phyloP scores from a whole-genome alignment of 139 green algal species.

The Pseudopediastrum boryanum region DNA sequence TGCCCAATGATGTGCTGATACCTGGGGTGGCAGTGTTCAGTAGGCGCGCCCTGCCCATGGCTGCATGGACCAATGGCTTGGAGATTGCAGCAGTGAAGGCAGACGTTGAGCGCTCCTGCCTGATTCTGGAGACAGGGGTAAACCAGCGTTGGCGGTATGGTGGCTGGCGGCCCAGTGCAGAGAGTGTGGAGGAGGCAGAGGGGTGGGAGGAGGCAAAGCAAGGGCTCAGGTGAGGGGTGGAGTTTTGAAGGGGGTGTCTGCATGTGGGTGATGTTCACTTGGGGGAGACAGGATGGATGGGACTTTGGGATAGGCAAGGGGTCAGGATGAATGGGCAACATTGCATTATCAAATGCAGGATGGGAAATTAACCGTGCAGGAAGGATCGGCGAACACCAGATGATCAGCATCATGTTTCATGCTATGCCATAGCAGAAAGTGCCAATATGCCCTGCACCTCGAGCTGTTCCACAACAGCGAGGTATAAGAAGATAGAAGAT shows the following conservation, averaged over 20 bases:
- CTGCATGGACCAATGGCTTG: slow-evolving; percentile 94
- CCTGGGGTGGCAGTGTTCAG: slow-evolving; percentile 94
- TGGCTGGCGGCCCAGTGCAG: slow-evolving; percentile 72
- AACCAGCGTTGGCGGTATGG: slow-evolving; percentile 92
- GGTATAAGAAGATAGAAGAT: too few species aligned
- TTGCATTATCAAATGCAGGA: too few species aligned
- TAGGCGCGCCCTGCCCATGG: slow-evolving; percentile 82
- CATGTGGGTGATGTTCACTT: too few species aligned
- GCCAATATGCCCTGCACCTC: too few species aligned
- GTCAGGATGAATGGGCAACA: background rate
- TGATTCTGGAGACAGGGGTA: slow-evolving; percentile 96
- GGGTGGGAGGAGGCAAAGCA: slow-evolving; percentile 93
- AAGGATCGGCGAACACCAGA: too few species aligned
- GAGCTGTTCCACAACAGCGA: too few species aligned
- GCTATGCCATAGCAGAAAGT: too few species aligned
- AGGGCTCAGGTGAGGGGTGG: slow-evolving; percentile 53
- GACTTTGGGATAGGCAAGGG: background rate
- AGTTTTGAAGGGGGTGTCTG: background rate
- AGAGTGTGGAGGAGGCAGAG: slow-evolving; percentile 82
- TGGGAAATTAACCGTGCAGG: too few species aligned
- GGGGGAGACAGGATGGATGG: too few species aligned
- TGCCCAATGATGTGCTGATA: slow-evolving; percentile 62
- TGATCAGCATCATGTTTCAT: too few species aligned
- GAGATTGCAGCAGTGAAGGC: slow-evolving; percentile 83
- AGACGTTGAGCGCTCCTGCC: slow-evolving; percentile 78